These are phyloP conservation scores for Magnaporthiopsis rhizophila DNA, from an alignment of 2,329 filamentous ascomycete genomes.

Conservation along the genomic window DNA sequence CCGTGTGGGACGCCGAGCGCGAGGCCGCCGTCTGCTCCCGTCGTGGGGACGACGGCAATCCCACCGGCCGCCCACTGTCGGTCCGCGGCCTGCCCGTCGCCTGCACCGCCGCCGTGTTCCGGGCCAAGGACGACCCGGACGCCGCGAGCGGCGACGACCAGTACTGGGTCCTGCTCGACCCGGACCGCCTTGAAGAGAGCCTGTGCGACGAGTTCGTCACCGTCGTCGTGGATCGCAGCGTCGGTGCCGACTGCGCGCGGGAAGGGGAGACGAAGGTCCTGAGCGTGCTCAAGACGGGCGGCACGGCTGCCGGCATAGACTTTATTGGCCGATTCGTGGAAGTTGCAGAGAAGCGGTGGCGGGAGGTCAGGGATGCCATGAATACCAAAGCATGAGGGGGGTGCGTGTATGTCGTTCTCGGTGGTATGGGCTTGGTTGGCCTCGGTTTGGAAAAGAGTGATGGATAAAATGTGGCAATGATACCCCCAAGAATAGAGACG, in stretches of 20 bases:
- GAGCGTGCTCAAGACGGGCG: slow-evolving; percentile 77
- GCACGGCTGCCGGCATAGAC: slow-evolving; percentile 57
- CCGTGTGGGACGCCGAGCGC: slow-evolving; percentile 75
- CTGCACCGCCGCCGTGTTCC: slow-evolving; percentile 71
- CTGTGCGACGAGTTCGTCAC: slow-evolving; percentile 78
- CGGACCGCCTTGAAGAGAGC: slow-evolving; percentile 82
- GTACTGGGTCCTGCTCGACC: slow-evolving; percentile 77
- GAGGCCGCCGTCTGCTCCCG: slow-evolving; percentile 70
- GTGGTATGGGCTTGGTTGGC: not conserved
- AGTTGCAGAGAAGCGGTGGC: slow-evolving; percentile 57
- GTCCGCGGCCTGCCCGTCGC: slow-evolving; percentile 65
- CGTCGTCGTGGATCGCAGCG: slow-evolving; percentile 61
- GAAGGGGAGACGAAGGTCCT: slow-evolving; percentile 46
- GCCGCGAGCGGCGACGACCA: slow-evolving; percentile 29
- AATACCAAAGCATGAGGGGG: not conserved
- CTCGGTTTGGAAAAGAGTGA: not conserved
- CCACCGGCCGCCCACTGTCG: slow-evolving; percentile 41
- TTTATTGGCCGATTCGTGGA: slow-evolving; percentile 52
- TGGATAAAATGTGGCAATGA: not conserved
- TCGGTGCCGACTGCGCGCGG: slow-evolving; percentile 19
- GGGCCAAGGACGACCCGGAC: slow-evolving; percentile 32
- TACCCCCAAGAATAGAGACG: not conserved
- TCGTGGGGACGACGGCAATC: not conserved
- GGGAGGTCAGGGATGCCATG: slow-evolving; percentile 41
- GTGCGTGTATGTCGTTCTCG: not conserved